Conservation (phyloP, 1,284 basidiomycete species). For the Trametes hirsuta region DNA sequence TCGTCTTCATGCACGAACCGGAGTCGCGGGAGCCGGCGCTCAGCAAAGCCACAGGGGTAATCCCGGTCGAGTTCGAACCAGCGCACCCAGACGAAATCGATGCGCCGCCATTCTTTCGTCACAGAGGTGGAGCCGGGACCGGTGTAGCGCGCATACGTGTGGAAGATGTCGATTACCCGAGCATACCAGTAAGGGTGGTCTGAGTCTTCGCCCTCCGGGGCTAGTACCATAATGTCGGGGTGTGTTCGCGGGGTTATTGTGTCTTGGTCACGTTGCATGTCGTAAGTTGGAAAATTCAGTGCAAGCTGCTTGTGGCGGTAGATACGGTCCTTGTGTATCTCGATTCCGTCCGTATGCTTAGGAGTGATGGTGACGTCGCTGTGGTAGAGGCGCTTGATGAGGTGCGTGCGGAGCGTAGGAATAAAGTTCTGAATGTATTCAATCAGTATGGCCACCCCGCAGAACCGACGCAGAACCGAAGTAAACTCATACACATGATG, state of each 20-base stretch:
- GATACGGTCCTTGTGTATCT: constrained; percentile 31
- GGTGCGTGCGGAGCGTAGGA: background rate
- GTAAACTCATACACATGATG: background rate
- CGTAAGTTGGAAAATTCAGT: constrained; percentile 49
- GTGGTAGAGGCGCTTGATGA: background rate
- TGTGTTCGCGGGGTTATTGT: constrained; percentile 37
- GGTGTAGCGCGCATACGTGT: constrained; percentile 14
- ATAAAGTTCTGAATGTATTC: background rate
- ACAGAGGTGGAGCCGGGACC: constrained; percentile 33
- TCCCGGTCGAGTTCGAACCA: constrained; percentile 36
- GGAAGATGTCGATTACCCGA: too few species aligned
- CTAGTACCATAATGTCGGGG: constrained; percentile 39
- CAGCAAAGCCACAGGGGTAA: constrained; percentile 19
- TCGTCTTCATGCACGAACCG: constrained; percentile 36
- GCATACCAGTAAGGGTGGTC: background rate
- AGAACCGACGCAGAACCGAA: too few species aligned
- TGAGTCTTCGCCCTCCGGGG: constrained; percentile 23
- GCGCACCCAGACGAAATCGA: constrained; percentile 43
- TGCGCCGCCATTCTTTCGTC: constrained; percentile 6
- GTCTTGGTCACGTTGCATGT: constrained; percentile 41
- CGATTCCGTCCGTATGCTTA: constrained; percentile 14
- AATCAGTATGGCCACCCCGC: background rate
- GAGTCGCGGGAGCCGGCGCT: constrained; percentile 35
- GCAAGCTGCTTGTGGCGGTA: constrained; percentile 33
- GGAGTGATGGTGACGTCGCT: constrained; percentile 7